phyloP scores from a whole-genome alignment of 2,329 filamentous ascomycete genomes.

The Periconia sp. region DNA sequence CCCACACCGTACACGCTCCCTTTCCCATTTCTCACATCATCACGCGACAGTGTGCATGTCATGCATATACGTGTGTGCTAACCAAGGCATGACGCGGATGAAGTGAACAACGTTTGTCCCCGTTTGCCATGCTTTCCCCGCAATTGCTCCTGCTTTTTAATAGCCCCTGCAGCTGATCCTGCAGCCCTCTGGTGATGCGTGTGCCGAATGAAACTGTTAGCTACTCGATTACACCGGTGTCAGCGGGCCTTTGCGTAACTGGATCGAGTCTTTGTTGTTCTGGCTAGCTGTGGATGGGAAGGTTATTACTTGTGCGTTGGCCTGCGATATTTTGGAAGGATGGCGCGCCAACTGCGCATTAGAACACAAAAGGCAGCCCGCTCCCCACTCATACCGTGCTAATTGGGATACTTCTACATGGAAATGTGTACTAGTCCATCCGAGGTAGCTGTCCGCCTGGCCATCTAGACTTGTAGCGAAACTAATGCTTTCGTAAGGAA shows the following conservation, averaged over 20 bases:
- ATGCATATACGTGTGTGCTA: slow-evolving; percentile 24
- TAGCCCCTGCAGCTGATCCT: slow-evolving; percentile 45
- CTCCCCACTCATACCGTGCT: slow-evolving; percentile 21
- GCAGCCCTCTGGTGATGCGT: slow-evolving; percentile 38
- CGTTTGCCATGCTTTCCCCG: slow-evolving; percentile 37
- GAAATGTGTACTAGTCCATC: slow-evolving; percentile 25
- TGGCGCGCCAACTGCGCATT: slow-evolving; percentile 39
- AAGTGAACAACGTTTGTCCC: slow-evolving; percentile 11
- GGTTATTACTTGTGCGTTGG: slow-evolving; percentile 37
- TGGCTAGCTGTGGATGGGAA: slow-evolving; percentile 13
- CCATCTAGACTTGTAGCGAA: slow-evolving; percentile 9
- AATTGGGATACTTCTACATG: slow-evolving; percentile 26
- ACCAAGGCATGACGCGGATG: slow-evolving; percentile 8
- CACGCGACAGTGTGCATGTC: slow-evolving; percentile 28
- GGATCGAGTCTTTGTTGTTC: slow-evolving; percentile 16
- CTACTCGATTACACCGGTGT: slow-evolving; percentile 24
- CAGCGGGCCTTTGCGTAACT: slow-evolving; percentile 32
- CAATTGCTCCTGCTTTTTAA: slow-evolving; percentile 36
- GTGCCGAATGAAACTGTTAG: slow-evolving; percentile 26
- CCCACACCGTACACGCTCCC: background rate
- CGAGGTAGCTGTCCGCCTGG: slow-evolving; percentile 11
- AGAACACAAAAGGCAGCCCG: slow-evolving; percentile 27
- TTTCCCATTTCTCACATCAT: slow-evolving; percentile 1
- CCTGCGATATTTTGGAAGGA: slow-evolving; percentile 23
- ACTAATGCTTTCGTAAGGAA: slow-evolving; percentile 19